A percentile compares a stretch with the other conserved stretches of the same genome.
Conservation (phyloP, 345 rosid genomes). For the Xanthoceras sorbifolium region DNA sequence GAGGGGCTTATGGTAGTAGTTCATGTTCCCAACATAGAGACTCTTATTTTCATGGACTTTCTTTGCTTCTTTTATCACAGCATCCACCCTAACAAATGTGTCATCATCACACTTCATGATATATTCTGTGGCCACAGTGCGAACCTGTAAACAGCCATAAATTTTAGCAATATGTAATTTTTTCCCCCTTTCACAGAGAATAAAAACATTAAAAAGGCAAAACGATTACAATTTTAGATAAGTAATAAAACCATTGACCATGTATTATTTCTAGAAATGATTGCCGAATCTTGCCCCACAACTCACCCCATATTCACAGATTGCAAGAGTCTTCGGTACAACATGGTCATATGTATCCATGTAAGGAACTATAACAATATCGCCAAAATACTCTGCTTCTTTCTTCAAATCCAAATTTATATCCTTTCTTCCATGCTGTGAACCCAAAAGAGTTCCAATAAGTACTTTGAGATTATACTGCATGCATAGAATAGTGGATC, state of each 20-base stretch:
- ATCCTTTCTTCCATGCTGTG: constrained; percentile 83
- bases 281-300: neutral
- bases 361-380: constrained; percentile 88
- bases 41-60: constrained; percentile 57
- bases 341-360: constrained; percentile 97
- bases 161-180: neutral
- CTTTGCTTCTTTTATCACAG: constrained; percentile 62
- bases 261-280: neutral
- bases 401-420: constrained; percentile 83
- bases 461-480: neutral
- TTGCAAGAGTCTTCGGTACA: constrained; percentile 94
- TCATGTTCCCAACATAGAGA: constrained; percentile 85
- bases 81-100: constrained; percentile 85
- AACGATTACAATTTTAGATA: neutral
- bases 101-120: constrained; percentile 97
- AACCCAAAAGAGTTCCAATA: neutral
- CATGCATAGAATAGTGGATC: neutral
- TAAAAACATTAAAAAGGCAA: neutral
- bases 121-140: constrained; percentile 60
- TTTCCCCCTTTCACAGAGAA: neutral
- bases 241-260: neutral
- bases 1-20: constrained; percentile 87
- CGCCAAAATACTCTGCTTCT: constrained; percentile 94
- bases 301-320: constrained; percentile 94
- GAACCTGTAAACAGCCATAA: constrained; percentile 46